Conservation (phyloP, 352 stramenopile species). For the Pythium sukuiense region DNA sequence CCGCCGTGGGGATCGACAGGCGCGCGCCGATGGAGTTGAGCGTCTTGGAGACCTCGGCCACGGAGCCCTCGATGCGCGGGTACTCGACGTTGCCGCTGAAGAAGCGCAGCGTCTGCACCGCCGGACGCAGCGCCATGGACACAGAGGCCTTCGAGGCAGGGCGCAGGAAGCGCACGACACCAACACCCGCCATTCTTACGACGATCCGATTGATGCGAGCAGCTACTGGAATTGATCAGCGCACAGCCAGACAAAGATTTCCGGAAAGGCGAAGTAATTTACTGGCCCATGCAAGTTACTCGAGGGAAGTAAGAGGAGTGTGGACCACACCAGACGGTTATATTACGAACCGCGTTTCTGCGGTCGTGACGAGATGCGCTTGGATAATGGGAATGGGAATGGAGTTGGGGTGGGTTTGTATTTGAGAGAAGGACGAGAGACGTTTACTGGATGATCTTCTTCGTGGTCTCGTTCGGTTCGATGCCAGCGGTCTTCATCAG, state of each 20-base stretch:
- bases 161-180: slow-evolving; percentile 7
- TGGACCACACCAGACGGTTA: slow-evolving; percentile 1
- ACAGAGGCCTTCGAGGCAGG: not conserved
- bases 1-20: slow-evolving; percentile 74
- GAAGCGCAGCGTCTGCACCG: slow-evolving; percentile 29
- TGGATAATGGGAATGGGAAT: not conserved
- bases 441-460: slow-evolving; percentile 75
- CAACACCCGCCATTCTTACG: not conserved
- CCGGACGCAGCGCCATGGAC: not conserved
- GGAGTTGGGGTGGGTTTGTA: not conserved
- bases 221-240: not conserved
- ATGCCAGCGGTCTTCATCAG: slow-evolving; percentile 80
- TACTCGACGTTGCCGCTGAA: slow-evolving; percentile 87
- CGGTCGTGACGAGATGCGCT: not conserved
- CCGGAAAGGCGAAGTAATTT: not conserved
- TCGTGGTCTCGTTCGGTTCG: slow-evolving; percentile 81
- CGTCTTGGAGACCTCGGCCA: slow-evolving; percentile 66
- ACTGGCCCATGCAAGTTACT: not conserved
- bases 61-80: slow-evolving; percentile 73
- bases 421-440: not conserved
- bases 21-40: slow-evolving; percentile 71
- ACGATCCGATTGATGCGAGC: not conserved
- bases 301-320: not conserved
- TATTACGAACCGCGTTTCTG: not conserved
- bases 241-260: slow-evolving; percentile 8